Evolutionary conservation across 1,284 basidiomycete species (phyloP), one percentile per base, ranked within the genome.

Genomic region (Trametes pubescens): DNA sequence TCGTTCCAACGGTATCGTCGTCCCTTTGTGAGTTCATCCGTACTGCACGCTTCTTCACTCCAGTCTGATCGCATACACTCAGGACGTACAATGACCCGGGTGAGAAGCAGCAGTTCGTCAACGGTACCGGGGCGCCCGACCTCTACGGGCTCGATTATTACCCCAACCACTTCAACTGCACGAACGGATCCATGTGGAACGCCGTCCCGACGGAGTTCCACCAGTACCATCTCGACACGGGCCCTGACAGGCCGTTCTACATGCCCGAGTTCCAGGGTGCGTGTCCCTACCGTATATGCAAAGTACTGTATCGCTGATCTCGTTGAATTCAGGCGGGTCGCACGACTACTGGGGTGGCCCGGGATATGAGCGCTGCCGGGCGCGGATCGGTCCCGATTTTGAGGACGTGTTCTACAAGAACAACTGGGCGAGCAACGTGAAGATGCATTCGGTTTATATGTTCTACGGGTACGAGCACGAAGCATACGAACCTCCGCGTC

Each of bases 401-500:
- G 81, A 88, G 74, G 89, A 86, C 49, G 91, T 93, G 1, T 93
- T 92, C 75, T 86, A 93, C 71, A 81, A 87, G 57, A 81, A 90
- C 54, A 81, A 92, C 51, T 92, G 89, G 89, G 90, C 91, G 4
- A 83, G 85, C 46, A 93, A 93, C 74, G 89, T 85, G 4, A 92
- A 93, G 72, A 67, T 93, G 60, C 86, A 92, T 56, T 92, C 85
- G 67, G 91, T 90, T 69, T 93, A 93, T 75, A 93, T 93, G 91
- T 71, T 91, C 61, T 92, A 87, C 67, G 90, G 89, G 90, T 89
- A 26, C 34, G 47, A 47, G 26, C 18, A 43, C 18, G 58, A 47
- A 13, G 13, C 11, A 9, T 22, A 1, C 44, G 34, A 26, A 5
- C 7, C 10, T 40, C 29, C 54, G 55, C 22, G 14, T 22, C 18